Percentiles rank a stretch among this genome's conserved stretches.
These are phyloP conservation scores for Pyrenochaeta sp. DNA, from an alignment of 2,329 filamentous ascomycete species.

Conservation along the genomic window DNA sequence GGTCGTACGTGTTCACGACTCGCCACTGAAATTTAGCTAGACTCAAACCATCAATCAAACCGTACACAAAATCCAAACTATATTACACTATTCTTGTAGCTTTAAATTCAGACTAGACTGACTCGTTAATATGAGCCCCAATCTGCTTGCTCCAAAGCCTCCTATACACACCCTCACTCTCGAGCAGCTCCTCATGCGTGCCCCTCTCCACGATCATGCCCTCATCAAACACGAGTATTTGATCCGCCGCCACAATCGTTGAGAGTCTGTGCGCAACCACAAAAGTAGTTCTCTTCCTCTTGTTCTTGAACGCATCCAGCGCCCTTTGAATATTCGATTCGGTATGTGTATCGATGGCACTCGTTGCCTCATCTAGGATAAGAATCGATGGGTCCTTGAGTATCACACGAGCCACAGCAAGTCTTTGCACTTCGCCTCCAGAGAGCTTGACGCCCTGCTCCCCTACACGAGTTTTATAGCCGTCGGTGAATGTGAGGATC, in stretches of 20 bases:
- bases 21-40: too few species aligned
- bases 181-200: slow-evolving; percentile 11
- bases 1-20: too few species aligned
- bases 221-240: slow-evolving; percentile 17
- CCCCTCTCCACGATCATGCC: slow-evolving; percentile 16
- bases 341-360: slow-evolving; percentile 77
- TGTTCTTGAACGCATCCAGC: slow-evolving; percentile 58
- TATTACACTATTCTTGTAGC: too few species aligned
- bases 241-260: slow-evolving; percentile 79
- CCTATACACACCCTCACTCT: background rate
- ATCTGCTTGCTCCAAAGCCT: background rate
- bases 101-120: too few species aligned
- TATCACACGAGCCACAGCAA: slow-evolving; percentile 75
- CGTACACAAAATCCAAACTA: too few species aligned
- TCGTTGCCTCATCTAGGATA: slow-evolving; percentile 85
- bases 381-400: slow-evolving; percentile 80
- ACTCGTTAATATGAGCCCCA: background rate
- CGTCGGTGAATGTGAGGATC: slow-evolving; percentile 62
- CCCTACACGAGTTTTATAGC: slow-evolving; percentile 38
- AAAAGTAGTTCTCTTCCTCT: slow-evolving; percentile 68
- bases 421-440: slow-evolving; percentile 69
- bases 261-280: slow-evolving; percentile 79
- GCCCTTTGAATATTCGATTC: slow-evolving; percentile 70
- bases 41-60: too few species aligned
- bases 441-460: slow-evolving; percentile 56